Evolutionary conservation across 352 stramenopile species (phyloP), one percentile per base, ranked within the genome.

Genomic region (Phytopythium chamaehyphon): DNA sequence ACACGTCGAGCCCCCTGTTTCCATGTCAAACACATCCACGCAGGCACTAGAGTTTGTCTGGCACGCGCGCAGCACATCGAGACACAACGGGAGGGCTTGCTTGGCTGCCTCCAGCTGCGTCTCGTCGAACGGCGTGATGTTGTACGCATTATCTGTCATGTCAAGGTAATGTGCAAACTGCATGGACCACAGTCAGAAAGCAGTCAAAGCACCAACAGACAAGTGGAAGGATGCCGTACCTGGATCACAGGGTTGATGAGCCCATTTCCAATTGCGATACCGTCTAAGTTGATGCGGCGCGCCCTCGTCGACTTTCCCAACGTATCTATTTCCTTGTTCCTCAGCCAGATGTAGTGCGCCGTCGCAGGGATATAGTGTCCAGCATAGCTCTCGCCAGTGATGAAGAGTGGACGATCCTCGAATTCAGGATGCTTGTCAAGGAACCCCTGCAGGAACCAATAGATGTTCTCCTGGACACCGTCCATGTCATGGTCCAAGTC

Each of bases 211-310:
- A 9, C 22, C 2, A 26, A 37, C 35, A 8, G 10, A 40, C 47
- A n/a, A 37, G 22, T 6, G 19, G 44, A 1, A 42, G 6, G 15
- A 51, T 14, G 5, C 9, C 31, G 22, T 47, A 63, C 54, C 61
- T 87, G 76, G 14, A 76, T 40, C 2, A 68, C 33, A 2, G 71
- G 66, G 24, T 78, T 71, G 6, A 71, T 69, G 14, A 78, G 57
- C 12, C 71, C 73, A 33, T 88, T 88, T 37, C 76, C 76, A 38
- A 88, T 72, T 15, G 69, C 62, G 18, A 84, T 59, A 10, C 73
- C 76, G 37, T 76, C 37, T 6, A 87, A 57, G 40, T 79, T 77
- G 51, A 87, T 70, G 11, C 39, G 47, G 35, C 24, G 38, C 18
- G 23, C 42, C n/a, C 36, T 19, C 50, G 19, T n/a, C n/a, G n/a